phyloP scores from a whole-genome alignment of 1,139 yeast genomes.

The Candida sojae region DNA sequence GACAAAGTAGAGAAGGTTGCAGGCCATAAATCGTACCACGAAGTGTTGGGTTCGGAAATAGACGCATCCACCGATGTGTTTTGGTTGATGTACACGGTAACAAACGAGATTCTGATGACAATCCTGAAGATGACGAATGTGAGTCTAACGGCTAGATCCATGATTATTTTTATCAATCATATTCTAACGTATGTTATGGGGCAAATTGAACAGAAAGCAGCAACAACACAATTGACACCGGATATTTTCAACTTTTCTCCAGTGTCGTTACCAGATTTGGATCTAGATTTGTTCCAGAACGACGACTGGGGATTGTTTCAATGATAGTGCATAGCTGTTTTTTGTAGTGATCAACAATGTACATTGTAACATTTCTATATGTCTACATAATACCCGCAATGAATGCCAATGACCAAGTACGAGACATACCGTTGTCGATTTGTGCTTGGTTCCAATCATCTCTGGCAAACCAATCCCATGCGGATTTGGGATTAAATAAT shows the following conservation, averaged over 20 bases:
- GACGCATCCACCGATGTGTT: neutral
- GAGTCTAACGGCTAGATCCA: neutral
- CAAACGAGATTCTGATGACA: neutral
- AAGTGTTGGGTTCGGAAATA: neutral
- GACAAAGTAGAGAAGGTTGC: neutral
- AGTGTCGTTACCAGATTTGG: neutral
- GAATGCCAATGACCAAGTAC: too few species aligned
- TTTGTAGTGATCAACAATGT: too few species aligned
- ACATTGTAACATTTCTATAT: too few species aligned
- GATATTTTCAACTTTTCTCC: constrained; percentile 1
- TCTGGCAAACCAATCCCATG: constrained; percentile 44
- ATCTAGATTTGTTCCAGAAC: neutral
- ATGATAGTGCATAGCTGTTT: neutral
- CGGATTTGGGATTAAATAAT: constrained; percentile 33
- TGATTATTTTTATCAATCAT: constrained; percentile 1
- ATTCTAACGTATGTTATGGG: neutral
- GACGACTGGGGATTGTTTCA: constrained; percentile 1
- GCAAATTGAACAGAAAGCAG: neutral
- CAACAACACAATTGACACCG: neutral
- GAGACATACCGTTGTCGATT: constrained; percentile 43
- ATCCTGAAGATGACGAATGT: constrained; percentile 1
- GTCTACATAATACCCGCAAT: too few species aligned
- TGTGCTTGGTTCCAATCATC: constrained; percentile 38
- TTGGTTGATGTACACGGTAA: constrained; percentile 1
- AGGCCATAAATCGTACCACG: neutral